Evolutionary conservation across 2,329 filamentous ascomycete species (phyloP).

Genomic region (Colletotrichum sp.): DNA sequence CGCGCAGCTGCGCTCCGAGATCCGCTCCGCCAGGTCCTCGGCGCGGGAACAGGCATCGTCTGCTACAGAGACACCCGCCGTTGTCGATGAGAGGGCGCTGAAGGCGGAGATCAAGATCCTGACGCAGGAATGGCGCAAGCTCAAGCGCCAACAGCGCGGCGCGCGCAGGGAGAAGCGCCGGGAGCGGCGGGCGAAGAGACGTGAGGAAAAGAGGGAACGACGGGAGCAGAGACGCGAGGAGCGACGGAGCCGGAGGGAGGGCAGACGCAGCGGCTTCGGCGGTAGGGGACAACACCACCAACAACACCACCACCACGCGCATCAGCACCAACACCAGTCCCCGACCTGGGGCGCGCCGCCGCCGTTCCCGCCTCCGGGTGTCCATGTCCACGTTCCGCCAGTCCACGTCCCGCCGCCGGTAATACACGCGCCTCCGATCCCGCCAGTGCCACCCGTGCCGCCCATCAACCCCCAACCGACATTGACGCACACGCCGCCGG

Average conservation of each 20-base stretch:
- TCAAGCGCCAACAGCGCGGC: constrained; percentile 33
- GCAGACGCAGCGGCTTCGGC: constrained; percentile 17
- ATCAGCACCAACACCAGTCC: background rate
- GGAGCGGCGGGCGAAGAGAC: constrained; percentile 30
- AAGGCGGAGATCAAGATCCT: constrained; percentile 49
- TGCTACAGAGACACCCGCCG: background rate
- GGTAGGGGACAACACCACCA: background rate
- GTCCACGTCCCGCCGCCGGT: background rate
- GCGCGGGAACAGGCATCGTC: background rate
- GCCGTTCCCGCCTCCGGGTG: background rate
- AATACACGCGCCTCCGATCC: background rate
- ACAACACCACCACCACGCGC: background rate
- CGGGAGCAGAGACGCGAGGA: constrained; percentile 34
- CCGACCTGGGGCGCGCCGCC: background rate
- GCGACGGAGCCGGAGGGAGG: constrained; percentile 32
- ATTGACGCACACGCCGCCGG: background rate
- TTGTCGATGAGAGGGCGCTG: constrained; percentile 39
- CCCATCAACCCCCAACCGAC: background rate
- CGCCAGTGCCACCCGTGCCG: background rate
- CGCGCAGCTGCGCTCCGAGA: constrained; percentile 13
- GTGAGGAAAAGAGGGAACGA: constrained; percentile 35
- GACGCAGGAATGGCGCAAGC: constrained; percentile 45
- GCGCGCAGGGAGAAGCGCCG: constrained; percentile 35
- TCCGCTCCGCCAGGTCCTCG: background rate
- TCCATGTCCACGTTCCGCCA: background rate